Conservation (phyloP, 805 yeast genomes). For the Saccharomycopsis sp. region DNA sequence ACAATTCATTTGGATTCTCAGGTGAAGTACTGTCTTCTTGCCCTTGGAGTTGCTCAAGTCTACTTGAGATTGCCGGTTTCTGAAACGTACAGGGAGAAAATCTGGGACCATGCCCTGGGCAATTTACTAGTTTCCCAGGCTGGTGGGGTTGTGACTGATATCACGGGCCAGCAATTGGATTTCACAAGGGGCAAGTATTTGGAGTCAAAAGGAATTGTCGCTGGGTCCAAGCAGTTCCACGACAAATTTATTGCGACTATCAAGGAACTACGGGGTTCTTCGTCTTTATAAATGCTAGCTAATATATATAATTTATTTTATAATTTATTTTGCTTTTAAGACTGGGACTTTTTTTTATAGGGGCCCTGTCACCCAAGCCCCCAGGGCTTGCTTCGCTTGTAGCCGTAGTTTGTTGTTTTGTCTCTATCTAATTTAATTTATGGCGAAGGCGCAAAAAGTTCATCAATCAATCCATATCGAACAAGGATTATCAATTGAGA, state of each 20-base stretch:
- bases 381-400: too few species aligned
- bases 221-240: conserved; percentile 42
- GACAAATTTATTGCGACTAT: conserved; percentile 27
- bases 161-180: conserved; percentile 64
- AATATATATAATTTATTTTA: too few species aligned
- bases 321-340: too few species aligned
- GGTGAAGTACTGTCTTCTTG: conserved; percentile 87
- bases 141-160: conserved; percentile 87
- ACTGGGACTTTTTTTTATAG: too few species aligned
- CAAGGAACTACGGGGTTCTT: too few species aligned
- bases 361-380: too few species aligned
- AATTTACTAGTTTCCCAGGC: conserved; percentile 79
- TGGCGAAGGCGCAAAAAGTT: too few species aligned
- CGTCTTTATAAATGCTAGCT: too few species aligned
- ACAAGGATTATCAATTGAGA: too few species aligned
- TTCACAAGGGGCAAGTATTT: conserved; percentile 83
- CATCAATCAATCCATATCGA: too few species aligned
- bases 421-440: too few species aligned
- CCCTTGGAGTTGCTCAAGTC: conserved; percentile 88
- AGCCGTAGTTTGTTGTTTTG: too few species aligned
- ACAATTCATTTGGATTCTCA: conserved; percentile 88
- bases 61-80: conserved; percentile 83
- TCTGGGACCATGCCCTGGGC: conserved; percentile 99
- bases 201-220: conserved; percentile 85
- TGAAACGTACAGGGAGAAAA: conserved; percentile 76